Evolutionary conservation across 2,329 filamentous ascomycete genomes (phyloP).

Genomic region (Penicillium sp.): DNA sequence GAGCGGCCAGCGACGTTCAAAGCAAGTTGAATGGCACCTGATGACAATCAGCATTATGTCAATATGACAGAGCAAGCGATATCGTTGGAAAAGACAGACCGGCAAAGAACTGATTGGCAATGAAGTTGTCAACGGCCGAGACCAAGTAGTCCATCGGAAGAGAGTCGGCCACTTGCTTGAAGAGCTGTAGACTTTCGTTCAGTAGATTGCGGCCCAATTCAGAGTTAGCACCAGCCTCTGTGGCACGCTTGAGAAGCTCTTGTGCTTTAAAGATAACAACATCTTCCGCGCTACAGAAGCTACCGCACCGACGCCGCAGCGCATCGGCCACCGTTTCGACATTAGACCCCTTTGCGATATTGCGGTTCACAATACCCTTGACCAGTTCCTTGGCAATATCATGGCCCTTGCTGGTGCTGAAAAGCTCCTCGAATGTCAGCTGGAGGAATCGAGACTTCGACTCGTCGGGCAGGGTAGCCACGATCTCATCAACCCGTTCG

Average conservation of each 20-base stretch:
- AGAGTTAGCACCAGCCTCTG: constrained; percentile 70
- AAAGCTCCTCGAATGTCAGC: constrained; percentile 84
- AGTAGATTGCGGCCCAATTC: constrained; percentile 75
- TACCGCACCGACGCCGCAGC: constrained; percentile 85
- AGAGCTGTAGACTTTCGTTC: constrained; percentile 83
- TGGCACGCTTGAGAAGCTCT: constrained; percentile 85
- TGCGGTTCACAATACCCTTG: constrained; percentile 96
- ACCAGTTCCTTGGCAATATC: constrained; percentile 91
- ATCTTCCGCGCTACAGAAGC: constrained; percentile 95
- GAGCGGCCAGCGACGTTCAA: constrained; percentile 77
- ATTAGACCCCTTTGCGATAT: constrained; percentile 94
- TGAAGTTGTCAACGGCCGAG: constrained; percentile 74
- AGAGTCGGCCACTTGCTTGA: constrained; percentile 81
- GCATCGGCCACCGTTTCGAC: constrained; percentile 96
- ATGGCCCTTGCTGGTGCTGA: constrained; percentile 73
- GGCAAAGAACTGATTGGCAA: constrained; percentile 81
- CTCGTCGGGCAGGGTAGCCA: constrained; percentile 67
- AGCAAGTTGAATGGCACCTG: constrained; percentile 78
- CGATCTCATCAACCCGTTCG: constrained; percentile 85
- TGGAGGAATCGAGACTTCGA: constrained; percentile 67
- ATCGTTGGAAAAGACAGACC: constrained; percentile 42
- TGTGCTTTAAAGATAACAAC: constrained; percentile 98
- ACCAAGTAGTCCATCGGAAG: constrained; percentile 77
- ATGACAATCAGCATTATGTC: constrained; percentile 11
- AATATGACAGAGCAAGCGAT: constrained; percentile 1